Base-by-base conservation (phyloP, 2,329 filamentous ascomycete species). In the Neofusicoccum sp. region DNA sequence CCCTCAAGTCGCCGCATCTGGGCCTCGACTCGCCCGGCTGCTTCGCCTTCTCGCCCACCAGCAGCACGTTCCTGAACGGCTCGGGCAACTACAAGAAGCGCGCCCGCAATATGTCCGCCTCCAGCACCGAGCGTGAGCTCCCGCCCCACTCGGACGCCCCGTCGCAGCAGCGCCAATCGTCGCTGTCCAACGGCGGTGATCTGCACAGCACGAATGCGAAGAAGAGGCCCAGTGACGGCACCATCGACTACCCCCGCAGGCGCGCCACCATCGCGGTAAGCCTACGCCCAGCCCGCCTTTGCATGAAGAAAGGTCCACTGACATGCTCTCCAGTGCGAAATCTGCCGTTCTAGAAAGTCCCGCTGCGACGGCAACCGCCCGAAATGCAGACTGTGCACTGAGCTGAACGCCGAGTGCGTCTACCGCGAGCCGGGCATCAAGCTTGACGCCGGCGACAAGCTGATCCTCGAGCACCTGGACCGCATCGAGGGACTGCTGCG, bases 351-450 rank as follows among this genome's bases (percentile, higher is more conserved):
- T 39, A 84, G 90, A 69, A 93, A 93, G 73, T 92, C 89, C 64
- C 85, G 90, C 66, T 93, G 90, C 75, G 90, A 93, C 74, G 90
- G 90, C 61, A 89, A 85, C 8, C 88, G 91, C 68, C 91, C 91
- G 48, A 94, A 93, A 76, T 95, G 91, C 79, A 90, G 92, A 75
- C 86, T 95, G 39, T 95, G 91, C 77, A 87, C 89, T 8, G 91
- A 94, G 73, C 81, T 94, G 44, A 90, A 91, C 61, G 91, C 90
- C 48, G 90, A 94, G 66, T 95, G 91, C 76, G 84, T 93, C 67
- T 95, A 95, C 75, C 86, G 91, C 66, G 91, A 95, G 74, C 91
- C 91, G 6, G 91, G 91, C 2, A 91, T 94, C 80, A 95, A 95
- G 78, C 85, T 95, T 8, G 91, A 95, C 74, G 90, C 91, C 39